Evolutionary conservation across 1,284 basidiomycete species (phyloP).

Genomic region (Xerocomus subilludens): DNA sequence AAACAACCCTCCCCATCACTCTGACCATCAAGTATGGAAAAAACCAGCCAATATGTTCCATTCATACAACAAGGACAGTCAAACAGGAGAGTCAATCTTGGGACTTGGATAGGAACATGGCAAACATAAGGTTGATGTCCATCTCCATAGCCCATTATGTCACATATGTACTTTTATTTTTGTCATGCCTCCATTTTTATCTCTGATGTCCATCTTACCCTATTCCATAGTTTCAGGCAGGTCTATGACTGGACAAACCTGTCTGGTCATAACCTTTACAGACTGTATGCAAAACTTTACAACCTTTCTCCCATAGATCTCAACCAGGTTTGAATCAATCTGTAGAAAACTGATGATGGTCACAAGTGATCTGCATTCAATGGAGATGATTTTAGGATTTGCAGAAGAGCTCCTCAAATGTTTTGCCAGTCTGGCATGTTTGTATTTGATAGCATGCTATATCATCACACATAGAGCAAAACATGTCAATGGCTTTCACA

Average conservation of each 20-base stretch:
- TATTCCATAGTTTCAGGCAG: conserved; percentile 11
- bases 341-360: neutral
- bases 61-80: neutral
- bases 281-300: neutral
- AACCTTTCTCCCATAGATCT: neutral
- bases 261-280: neutral
- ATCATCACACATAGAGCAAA: no score
- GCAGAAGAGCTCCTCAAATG: neutral
- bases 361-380: conserved; percentile 11
- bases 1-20: conserved; percentile 15
- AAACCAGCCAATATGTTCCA: conserved; percentile 19
- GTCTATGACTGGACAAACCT: neutral
- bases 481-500: no score
- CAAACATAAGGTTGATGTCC: neutral
- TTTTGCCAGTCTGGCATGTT: neutral
- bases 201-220: no score
- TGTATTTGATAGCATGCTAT: no score
- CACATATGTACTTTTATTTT: neutral
- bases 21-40: conserved; percentile 24
- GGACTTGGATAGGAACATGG: conserved; percentile 9
- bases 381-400: neutral
- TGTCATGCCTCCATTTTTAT: no score
- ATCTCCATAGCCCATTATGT: conserved; percentile 22
- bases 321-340: neutral
- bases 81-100: neutral